These are phyloP conservation scores for Vachellia pachyceras DNA, from an alignment of 306 rosid species.

Conservation along the genomic window DNA sequence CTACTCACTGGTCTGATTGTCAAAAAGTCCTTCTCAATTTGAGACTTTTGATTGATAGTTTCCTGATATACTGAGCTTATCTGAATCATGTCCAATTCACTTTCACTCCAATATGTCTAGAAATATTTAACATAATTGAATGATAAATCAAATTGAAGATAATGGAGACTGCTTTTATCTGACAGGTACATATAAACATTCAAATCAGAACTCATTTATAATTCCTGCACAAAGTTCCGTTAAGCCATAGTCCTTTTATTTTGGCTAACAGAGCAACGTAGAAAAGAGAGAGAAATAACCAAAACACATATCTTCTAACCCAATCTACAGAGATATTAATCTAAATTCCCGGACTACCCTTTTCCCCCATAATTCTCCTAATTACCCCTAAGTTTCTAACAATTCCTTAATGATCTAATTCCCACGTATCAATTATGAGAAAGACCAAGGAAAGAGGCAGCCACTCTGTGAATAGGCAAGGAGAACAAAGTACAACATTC, in stretches of 20 bases:
- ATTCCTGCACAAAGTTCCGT: no score
- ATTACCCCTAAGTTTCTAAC: not conserved
- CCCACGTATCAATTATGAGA: not conserved
- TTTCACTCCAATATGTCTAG: conserved; percentile 73
- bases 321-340: not conserved
- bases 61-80: conserved; percentile 67
- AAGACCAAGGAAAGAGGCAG: not conserved
- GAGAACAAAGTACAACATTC: not conserved
- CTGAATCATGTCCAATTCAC: conserved; percentile 78
- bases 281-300: no score
- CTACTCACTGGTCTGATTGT: conserved; percentile 55
- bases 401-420: not conserved
- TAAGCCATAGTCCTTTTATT: not conserved
- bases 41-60: conserved; percentile 63
- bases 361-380: not conserved
- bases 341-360: not conserved
- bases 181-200: conserved; percentile 18
- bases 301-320: not conserved
- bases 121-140: conserved; percentile 36
- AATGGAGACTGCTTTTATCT: not conserved
- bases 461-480: not conserved
- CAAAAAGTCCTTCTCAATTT: conserved; percentile 61
- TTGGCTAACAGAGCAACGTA: not conserved
- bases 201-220: conserved; percentile 2
- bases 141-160: conserved; percentile 1